Percentiles rank a stretch among this genome's conserved stretches.
Evolutionary conservation across 306 rosid species (phyloP).

Genomic region (Malus fusca): DNA sequence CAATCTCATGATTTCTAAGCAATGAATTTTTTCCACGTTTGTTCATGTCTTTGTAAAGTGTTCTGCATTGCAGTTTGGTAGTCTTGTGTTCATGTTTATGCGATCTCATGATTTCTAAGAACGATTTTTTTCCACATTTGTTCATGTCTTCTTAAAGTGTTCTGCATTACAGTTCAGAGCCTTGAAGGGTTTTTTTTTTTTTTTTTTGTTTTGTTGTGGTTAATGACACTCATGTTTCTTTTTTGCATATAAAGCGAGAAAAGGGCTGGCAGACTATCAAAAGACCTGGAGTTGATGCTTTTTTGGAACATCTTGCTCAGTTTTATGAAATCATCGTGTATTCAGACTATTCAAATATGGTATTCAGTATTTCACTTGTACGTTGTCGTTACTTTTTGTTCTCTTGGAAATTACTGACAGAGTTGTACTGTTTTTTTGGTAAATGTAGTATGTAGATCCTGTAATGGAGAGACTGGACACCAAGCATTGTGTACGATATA

Average conservation of each 20-base stretch:
- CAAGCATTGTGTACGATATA: slow-evolving; percentile 71
- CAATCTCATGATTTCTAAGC: background rate
- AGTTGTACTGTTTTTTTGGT: slow-evolving; percentile 18
- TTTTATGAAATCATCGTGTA: slow-evolving; percentile 78
- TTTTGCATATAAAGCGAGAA: slow-evolving; percentile 61
- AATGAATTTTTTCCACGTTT: background rate
- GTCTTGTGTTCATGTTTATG: background rate
- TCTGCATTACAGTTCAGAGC: background rate
- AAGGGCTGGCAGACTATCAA: slow-evolving; percentile 96
- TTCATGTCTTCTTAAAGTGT: background rate
- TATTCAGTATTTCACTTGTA: slow-evolving; percentile 25
- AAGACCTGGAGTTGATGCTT: slow-evolving; percentile 97
- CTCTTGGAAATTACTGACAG: background rate
- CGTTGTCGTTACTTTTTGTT: background rate
- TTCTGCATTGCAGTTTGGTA: background rate
- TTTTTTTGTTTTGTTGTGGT: background rate
- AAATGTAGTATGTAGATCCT: slow-evolving; percentile 85
- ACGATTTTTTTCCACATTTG: background rate
- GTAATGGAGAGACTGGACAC: slow-evolving; percentile 84
- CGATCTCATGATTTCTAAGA: background rate
- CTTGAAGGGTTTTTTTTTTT: background rate
- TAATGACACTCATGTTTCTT: slow-evolving; percentile 15
- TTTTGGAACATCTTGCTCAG: slow-evolving; percentile 90
- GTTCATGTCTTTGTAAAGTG: background rate
- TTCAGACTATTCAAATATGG: slow-evolving; percentile 86